phyloP scores from a whole-genome alignment of 2,329 filamentous ascomycete species.

The Calonectria leucothoes region DNA sequence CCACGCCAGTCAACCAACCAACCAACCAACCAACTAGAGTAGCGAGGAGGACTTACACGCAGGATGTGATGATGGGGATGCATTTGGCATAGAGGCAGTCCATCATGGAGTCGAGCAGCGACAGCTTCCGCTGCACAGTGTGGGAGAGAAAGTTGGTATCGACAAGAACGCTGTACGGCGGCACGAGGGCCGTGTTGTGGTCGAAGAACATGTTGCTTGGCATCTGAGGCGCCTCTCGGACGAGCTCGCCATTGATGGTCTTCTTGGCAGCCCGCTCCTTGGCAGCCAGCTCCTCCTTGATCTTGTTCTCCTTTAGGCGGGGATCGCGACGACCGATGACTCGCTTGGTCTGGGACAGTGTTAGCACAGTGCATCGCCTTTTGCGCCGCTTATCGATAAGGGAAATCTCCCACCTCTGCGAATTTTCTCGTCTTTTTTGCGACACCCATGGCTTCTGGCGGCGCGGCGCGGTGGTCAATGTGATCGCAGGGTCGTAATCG shows the following conservation, averaged over 20 bases:
- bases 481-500: not conserved
- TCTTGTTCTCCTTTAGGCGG: conserved; percentile 83
- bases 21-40: not conserved
- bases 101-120: conserved; percentile 90
- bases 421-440: conserved; percentile 95
- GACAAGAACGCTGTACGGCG: conserved; percentile 74
- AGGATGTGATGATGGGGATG: conserved; percentile 83
- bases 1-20: not conserved
- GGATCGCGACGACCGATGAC: conserved; percentile 85
- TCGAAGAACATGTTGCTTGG: conserved; percentile 89
- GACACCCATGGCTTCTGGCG: conserved; percentile 75
- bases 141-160: conserved; percentile 94
- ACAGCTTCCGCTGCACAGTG: conserved; percentile 91
- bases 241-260: conserved; percentile 68
- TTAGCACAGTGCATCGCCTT: conserved; percentile 31
- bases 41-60: conserved; percentile 56
- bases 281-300: conserved; percentile 69
- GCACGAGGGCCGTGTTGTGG: conserved; percentile 86
- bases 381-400: conserved; percentile 46
- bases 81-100: conserved; percentile 93
- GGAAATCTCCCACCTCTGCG: conserved; percentile 64
- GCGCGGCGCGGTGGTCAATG: not conserved
- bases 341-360: conserved; percentile 72
- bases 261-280: conserved; percentile 69
- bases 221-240: conserved; percentile 85